Percentiles rank a stretch among this genome's conserved stretches.
These are phyloP conservation scores for Populus ilicifolia DNA, from an alignment of 345 rosid genomes.

Conservation along the genomic window DNA sequence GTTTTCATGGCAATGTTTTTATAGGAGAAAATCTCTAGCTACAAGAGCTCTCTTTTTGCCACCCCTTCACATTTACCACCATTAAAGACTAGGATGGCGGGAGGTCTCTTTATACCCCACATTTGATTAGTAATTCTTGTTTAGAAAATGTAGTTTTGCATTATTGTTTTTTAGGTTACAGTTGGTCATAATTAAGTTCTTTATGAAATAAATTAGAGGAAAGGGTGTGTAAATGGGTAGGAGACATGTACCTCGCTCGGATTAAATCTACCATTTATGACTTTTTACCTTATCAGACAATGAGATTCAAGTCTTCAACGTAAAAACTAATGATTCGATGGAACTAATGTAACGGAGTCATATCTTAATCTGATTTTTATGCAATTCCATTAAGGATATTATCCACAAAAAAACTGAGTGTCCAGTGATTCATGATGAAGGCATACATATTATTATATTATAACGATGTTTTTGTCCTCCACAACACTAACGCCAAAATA, in stretches of 20 bases:
- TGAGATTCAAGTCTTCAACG: not conserved
- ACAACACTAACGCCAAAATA: no score
- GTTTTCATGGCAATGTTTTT: not conserved
- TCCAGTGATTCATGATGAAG: no score
- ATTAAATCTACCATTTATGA: not conserved
- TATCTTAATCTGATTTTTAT: not conserved
- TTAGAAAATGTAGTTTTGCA: not conserved
- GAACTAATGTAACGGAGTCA: no score
- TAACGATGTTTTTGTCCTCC: no score
- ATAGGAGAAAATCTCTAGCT: not conserved
- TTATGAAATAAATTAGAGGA: not conserved
- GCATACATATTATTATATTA: no score
- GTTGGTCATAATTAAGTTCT: not conserved
- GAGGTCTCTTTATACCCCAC: slow-evolving; percentile 24
- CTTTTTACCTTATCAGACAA: not conserved
- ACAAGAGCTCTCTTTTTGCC: slow-evolving; percentile 43
- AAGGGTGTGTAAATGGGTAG: not conserved
- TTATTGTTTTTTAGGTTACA: not conserved
- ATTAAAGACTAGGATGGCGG: slow-evolving; percentile 30
- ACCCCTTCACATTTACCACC: slow-evolving; percentile 8
- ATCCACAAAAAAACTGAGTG: no score
- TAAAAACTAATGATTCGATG: not conserved
- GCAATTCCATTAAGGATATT: not conserved
- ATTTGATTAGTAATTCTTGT: slow-evolving; percentile 27
- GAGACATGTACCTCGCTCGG: not conserved